phyloP scores from a whole-genome alignment of 345 rosid genomes.

The Arabidopsis arenosa region DNA sequence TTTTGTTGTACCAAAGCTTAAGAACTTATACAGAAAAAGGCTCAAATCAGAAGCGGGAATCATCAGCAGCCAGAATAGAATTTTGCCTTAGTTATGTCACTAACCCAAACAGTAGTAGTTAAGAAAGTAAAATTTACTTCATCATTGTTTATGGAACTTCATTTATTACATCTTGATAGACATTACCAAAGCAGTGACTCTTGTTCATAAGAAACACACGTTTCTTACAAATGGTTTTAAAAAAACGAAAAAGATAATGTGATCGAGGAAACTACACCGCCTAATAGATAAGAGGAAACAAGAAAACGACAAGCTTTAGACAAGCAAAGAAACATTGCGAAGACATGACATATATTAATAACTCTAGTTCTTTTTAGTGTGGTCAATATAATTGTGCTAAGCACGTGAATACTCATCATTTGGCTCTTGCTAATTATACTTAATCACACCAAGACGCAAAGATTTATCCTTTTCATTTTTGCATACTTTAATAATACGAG shows the following conservation, averaged over 20 bases:
- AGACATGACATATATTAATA: conserved; percentile 40
- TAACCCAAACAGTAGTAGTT: conserved; percentile 24
- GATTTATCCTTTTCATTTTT: conserved; percentile 1
- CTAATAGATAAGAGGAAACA: neutral
- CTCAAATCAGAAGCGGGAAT: conserved; percentile 1
- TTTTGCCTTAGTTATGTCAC: conserved; percentile 30
- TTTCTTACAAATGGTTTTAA: neutral
- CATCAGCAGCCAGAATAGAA: conserved; percentile 6
- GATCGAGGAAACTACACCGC: neutral
- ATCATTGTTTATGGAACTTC: neutral
- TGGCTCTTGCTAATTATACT: conserved; percentile 26
- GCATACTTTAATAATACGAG: conserved; percentile 12
- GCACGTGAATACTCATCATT: conserved; percentile 58
- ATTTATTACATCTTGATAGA: neutral
- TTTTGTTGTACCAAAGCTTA: conserved; percentile 27
- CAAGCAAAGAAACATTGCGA: conserved; percentile 37
- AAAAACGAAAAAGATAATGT: neutral
- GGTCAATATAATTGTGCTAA: conserved; percentile 43
- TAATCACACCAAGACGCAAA: conserved; percentile 25
- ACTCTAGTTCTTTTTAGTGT: conserved; percentile 23
- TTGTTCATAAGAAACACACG: conserved; percentile 1
- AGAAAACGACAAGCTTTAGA: conserved; percentile 42
- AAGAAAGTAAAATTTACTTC: conserved; percentile 3
- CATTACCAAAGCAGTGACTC: neutral
- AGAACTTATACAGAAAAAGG: conserved; percentile 3